Evolutionary conservation across 108 stramenopile genomes (phyloP).

Genomic region (Pelagomonas calceolata): DNA sequence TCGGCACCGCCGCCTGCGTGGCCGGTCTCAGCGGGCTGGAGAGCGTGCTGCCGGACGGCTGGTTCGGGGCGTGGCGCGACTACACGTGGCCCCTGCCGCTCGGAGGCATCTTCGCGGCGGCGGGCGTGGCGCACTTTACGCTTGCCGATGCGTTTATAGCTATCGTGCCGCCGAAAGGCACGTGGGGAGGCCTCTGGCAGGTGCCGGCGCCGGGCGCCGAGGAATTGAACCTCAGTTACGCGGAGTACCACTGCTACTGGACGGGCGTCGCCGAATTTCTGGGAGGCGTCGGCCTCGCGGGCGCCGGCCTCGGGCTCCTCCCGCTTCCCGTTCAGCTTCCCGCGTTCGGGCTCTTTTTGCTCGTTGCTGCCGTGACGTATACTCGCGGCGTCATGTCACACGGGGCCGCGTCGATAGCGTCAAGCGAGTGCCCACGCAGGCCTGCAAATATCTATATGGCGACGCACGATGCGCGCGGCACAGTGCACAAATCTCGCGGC

Average conservation of each 20-base stretch:
- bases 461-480: constrained; percentile 7
- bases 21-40: constrained; percentile 36
- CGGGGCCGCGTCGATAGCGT: too few relatives aligned
- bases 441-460: constrained; percentile 6
- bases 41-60: constrained; percentile 42
- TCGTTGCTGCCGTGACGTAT: not conserved
- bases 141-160: constrained; percentile 15
- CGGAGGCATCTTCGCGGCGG: constrained; percentile 14
- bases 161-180: constrained; percentile 23
- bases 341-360: not conserved
- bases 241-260: constrained; percentile 38
- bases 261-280: constrained; percentile 24
- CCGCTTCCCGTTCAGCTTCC: constrained; percentile 4
- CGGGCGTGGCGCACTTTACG: constrained; percentile 27
- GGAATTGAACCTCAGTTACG: constrained; percentile 46
- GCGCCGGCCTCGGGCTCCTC: constrained; percentile 6
- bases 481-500: too few relatives aligned
- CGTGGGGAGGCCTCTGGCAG: constrained; percentile 26
- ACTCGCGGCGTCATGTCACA: too few relatives aligned
- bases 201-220: constrained; percentile 43
- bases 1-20: constrained; percentile 40
- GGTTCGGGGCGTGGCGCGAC: constrained; percentile 42
- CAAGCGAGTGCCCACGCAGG: too few relatives aligned
- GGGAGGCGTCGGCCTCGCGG: constrained; percentile 16
- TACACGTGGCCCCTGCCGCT: constrained; percentile 24